Conservation (phyloP, 805 yeast species). For the Lachancea sp. region DNA sequence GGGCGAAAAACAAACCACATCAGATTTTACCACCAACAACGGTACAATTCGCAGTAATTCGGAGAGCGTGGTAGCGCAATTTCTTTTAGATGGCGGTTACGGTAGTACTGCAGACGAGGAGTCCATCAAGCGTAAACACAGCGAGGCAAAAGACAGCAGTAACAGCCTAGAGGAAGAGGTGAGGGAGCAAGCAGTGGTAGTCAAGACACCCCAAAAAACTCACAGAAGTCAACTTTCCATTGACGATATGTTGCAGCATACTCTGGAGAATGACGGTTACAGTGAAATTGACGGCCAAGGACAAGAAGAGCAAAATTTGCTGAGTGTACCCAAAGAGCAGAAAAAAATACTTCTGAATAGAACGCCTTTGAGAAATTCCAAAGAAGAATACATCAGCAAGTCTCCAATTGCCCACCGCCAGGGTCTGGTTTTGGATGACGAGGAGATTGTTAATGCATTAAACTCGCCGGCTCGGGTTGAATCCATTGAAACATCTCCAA, state of each 20-base stretch:
- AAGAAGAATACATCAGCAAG: constrained; percentile 12
- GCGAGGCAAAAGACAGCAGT: neutral
- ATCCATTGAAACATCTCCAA: neutral
- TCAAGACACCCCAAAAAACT: neutral
- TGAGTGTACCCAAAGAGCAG: neutral
- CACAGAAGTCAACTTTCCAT: constrained; percentile 9
- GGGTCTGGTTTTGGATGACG: constrained; percentile 14
- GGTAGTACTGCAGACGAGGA: constrained; percentile 6
- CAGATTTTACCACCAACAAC: neutral
- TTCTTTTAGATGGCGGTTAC: constrained; percentile 16
- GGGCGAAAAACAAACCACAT: neutral
- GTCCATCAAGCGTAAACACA: neutral
- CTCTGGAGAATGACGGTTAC: constrained; percentile 16
- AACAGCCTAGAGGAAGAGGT: neutral
- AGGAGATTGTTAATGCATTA: constrained; percentile 5
- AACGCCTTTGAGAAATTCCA: constrained; percentile 22
- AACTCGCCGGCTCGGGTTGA: constrained; percentile 6
- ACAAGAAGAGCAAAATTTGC: neutral
- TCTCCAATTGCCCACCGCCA: constrained; percentile 17
- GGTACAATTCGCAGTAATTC: constrained; percentile 9
- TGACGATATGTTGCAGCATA: constrained; percentile 22
- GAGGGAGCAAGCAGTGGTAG: neutral
- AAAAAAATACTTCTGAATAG: constrained; percentile 13
- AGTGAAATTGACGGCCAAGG: neutral
- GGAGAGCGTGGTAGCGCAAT: constrained; percentile 24